A percentile compares a stretch with the other conserved stretches of the same genome.
These are phyloP conservation scores for Candida corydali DNA, from an alignment of 805 yeast genomes.

Conservation along the genomic window DNA sequence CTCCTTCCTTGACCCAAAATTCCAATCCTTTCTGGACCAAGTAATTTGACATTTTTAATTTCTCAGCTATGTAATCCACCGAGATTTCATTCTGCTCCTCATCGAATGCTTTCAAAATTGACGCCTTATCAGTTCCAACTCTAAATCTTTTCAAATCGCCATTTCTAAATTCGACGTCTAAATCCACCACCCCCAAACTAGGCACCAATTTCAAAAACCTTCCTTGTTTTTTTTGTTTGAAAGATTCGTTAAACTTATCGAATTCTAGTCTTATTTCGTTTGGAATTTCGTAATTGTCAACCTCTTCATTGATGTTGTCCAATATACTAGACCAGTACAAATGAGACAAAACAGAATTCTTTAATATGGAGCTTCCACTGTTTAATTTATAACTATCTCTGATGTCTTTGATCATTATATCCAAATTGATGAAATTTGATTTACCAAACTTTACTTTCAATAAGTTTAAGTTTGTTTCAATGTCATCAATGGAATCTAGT, in stretches of 20 bases:
- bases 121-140: conserved; percentile 69
- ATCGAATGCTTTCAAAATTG: conserved; percentile 51
- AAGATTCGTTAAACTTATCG: conserved; percentile 42
- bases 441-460: conserved; percentile 65
- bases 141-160: conserved; percentile 34
- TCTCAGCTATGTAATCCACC: conserved; percentile 25
- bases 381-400: conserved; percentile 50
- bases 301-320: conserved; percentile 17
- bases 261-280: conserved; percentile 35
- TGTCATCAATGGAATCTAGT: conserved; percentile 36
- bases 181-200: conserved; percentile 55
- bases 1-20: conserved; percentile 64
- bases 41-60: conserved; percentile 41
- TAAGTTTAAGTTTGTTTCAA: conserved; percentile 42
- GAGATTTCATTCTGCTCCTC: conserved; percentile 29
- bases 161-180: conserved; percentile 47
- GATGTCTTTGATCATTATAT: conserved; percentile 81
- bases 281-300: conserved; percentile 49
- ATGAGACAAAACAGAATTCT: conserved; percentile 67
- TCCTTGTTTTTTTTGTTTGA: conserved; percentile 46
- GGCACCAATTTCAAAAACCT: conserved; percentile 56
- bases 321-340: conserved; percentile 74
- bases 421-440: conserved; percentile 61
- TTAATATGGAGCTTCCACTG: not conserved
- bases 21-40: conserved; percentile 33